phyloP scores from a whole-genome alignment of 1,284 basidiomycete genomes.

The Ustilago tritici region DNA sequence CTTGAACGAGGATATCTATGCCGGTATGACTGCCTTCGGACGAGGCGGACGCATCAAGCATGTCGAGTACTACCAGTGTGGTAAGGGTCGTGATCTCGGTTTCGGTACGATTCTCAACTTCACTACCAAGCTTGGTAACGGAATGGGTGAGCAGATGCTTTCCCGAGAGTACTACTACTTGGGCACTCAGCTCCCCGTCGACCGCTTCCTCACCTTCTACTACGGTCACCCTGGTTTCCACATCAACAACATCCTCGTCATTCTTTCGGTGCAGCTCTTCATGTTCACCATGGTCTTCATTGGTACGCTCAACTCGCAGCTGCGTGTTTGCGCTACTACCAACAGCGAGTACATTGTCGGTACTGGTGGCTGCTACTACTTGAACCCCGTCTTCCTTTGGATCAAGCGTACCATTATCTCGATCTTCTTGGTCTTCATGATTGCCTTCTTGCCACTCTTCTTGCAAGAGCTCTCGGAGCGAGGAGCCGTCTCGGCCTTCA shows the following conservation, averaged over 20 bases:
- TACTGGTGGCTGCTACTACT: constrained; percentile 68
- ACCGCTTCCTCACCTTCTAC: constrained; percentile 99
- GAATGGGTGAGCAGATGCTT: constrained; percentile 99
- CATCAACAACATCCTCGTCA: constrained; percentile 94
- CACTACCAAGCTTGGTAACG: constrained; percentile 99
- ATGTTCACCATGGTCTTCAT: constrained; percentile 69
- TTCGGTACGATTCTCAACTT: constrained; percentile 99
- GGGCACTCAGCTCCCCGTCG: constrained; percentile 97
- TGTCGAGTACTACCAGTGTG: constrained; percentile 96
- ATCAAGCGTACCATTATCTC: constrained; percentile 70
- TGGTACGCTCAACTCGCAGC: constrained; percentile 67
- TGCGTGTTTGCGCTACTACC: constrained; percentile 64
- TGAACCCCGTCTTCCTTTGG: constrained; percentile 69
- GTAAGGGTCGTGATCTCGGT: constrained; percentile 97
- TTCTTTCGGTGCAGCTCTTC: constrained; percentile 69
- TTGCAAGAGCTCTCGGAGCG: constrained; percentile 69
- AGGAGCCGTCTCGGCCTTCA: constrained; percentile 66
- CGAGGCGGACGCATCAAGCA: constrained; percentile 98
- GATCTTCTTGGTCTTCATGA: constrained; percentile 70
- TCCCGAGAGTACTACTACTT: constrained; percentile 99
- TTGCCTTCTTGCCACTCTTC: constrained; percentile 69
- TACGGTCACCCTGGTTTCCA: constrained; percentile 99
- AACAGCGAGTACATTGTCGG: constrained; percentile 68
- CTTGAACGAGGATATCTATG: constrained; percentile 99
- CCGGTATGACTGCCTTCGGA: constrained; percentile 98